Evolutionary conservation across 768 basidiomycete species (phyloP).

Genomic region (Lentinula sp.): DNA sequence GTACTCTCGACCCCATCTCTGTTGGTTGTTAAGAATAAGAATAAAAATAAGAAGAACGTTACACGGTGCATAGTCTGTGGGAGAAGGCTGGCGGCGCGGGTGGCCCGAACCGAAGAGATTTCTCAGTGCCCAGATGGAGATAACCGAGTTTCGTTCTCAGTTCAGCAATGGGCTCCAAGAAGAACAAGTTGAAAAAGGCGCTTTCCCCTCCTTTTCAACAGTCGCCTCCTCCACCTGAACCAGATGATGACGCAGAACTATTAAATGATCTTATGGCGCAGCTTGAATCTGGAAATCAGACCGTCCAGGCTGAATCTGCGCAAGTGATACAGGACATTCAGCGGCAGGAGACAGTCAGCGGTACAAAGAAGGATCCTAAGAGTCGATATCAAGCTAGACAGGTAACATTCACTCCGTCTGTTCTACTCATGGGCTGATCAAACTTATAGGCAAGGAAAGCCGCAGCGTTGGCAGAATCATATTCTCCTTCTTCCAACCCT

Average conservation of each 20-base stretch:
- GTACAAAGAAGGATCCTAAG: constrained; percentile 52
- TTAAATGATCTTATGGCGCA: constrained; percentile 74
- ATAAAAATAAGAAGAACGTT: too few species aligned
- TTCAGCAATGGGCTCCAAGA: constrained; percentile 36
- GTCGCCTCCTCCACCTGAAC: constrained; percentile 19
- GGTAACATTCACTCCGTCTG: constrained; percentile 31
- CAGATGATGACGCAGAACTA: constrained; percentile 47
- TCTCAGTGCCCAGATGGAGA: neutral
- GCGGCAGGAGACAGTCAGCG: constrained; percentile 24
- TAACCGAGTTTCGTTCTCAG: neutral
- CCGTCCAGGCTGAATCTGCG: constrained; percentile 44
- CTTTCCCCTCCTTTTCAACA: constrained; percentile 23
- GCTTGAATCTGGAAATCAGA: constrained; percentile 58
- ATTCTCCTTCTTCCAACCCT: constrained; percentile 46
- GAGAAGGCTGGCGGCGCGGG: neutral
- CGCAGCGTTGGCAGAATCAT: constrained; percentile 51
- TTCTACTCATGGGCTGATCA: neutral
- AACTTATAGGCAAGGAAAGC: constrained; percentile 62
- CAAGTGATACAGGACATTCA: constrained; percentile 43
- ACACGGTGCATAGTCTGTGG: too few species aligned
- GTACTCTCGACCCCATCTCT: constrained; percentile 23
- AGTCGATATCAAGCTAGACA: constrained; percentile 65
- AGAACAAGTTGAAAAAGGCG: constrained; percentile 49
- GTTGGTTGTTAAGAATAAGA: neutral
- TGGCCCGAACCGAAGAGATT: neutral